phyloP scores from a whole-genome alignment of 73 alveolate species.

The Paramecium sexaurelia region DNA sequence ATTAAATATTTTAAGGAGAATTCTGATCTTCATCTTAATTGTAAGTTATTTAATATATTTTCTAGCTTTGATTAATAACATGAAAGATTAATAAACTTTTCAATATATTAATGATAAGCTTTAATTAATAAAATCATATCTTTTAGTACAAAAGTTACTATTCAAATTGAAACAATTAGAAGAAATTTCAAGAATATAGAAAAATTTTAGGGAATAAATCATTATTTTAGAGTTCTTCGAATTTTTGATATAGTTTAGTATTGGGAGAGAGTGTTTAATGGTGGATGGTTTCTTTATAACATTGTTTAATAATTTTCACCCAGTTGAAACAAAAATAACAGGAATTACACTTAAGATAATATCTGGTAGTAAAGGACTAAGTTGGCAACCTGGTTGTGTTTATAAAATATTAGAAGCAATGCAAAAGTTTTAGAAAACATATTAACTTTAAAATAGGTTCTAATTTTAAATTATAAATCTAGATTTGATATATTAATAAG shows the following conservation, averaged over 20 bases:
- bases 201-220: conserved; percentile 32
- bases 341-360: neutral
- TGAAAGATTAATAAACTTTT: neutral
- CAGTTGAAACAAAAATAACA: neutral
- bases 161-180: neutral
- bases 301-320: conserved; percentile 6
- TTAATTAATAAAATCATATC: neutral
- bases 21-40: neutral
- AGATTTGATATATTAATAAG: conserved; percentile 19
- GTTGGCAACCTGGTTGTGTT: neutral
- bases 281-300: neutral
- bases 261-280: neutral
- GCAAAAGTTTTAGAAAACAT: neutral
- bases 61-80: neutral
- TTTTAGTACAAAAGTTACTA: neutral
- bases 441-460: neutral
- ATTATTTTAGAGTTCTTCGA: neutral
- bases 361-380: neutral
- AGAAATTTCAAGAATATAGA: neutral
- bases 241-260: neutral
- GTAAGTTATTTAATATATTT: neutral
- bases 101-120: neutral
- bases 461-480: neutral
- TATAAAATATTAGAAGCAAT: neutral
- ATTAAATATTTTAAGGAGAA: neutral